Base-by-base conservation (phyloP, 2,329 filamentous ascomycete genomes). In the Apiospora arundinis region DNA sequence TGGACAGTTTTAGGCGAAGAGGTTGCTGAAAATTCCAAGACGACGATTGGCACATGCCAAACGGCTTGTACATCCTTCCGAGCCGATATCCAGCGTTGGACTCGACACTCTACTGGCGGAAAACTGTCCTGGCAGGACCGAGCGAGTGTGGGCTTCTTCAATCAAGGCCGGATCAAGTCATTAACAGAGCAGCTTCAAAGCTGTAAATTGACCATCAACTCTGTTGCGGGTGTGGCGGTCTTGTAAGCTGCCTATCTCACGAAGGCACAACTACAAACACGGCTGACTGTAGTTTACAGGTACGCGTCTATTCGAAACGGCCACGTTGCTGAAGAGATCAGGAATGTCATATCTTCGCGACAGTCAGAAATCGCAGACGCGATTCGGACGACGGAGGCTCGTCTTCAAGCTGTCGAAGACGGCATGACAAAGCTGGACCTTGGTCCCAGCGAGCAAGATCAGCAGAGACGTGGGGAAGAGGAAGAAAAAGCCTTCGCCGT, bases 11-110 rank as follows among this genome's bases (percentile, higher is more conserved):
- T 69, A 32, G 46, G 46, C 18, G 14, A 28, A 52, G 37, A 28
- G 67, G 67, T 69, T 45, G 46, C 46, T 48, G 18, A 69, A 48
- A 45, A 69, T 21, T 69, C 28, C 23, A 48, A 69, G 25, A 45
- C 21, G 28, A 40, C 25, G 14, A 69, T 69, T 37, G 46, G 16
- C 23, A 25, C 46, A 45, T 69, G 46, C 46, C 28, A 25, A 48
- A 49, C 67, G n/a, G 46, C 25, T 18, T 69, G 46, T 40, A n/a
- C 25, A n/a, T 28, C 46, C 7, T 69, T 69, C 28, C 28, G 46
- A 18, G 44, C 45, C 21, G 46, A 69, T 40, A 45, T 69, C 7
- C 28, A 69, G 42, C 46, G 25, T 37, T 69, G 28, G 28, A 69
- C 67, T 48, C 46, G 46, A 23, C 46, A 69, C 49, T 69, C 46